These are phyloP conservation scores for Kalaharituber pfeilii DNA, from an alignment of 2,329 filamentous ascomycete species.

Conservation along the genomic window DNA sequence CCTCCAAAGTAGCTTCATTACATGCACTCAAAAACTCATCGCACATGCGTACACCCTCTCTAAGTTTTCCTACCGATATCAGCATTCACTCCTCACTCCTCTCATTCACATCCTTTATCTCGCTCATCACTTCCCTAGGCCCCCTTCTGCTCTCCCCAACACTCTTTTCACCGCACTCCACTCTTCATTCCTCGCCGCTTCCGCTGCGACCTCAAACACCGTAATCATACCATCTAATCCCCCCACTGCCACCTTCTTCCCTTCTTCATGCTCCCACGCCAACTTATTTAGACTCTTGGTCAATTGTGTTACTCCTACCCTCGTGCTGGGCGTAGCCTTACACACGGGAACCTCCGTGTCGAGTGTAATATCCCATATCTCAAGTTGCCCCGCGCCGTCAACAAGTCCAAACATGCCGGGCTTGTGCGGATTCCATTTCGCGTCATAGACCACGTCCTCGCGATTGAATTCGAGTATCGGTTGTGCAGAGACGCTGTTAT, in stretches of 20 bases:
- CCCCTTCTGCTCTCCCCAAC: conserved; percentile 52
- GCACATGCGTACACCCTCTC: too few species aligned
- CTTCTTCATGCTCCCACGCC: conserved; percentile 82
- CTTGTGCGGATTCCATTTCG: conserved; percentile 83
- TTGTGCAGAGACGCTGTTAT: conserved; percentile 22
- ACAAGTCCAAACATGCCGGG: conserved; percentile 90
- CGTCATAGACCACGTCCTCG: conserved; percentile 94
- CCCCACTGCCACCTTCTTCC: conserved; percentile 70
- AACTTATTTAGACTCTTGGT: conserved; percentile 84
- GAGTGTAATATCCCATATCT: conserved; percentile 86
- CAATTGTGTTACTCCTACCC: conserved; percentile 50
- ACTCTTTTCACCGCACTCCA: conserved; percentile 89
- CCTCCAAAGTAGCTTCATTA: too few species aligned
- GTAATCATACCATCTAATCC: conserved; percentile 82
- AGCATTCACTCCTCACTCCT: too few species aligned
- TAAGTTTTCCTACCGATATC: too few species aligned
- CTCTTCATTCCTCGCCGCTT: conserved; percentile 67
- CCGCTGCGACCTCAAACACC: conserved; percentile 89
- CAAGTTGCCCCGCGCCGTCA: conserved; percentile 77
- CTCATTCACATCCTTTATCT: too few species aligned
- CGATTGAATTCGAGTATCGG: conserved; percentile 80
- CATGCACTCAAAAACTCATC: too few species aligned
- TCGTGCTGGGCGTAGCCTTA: conserved; percentile 47
- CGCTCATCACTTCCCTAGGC: conserved; percentile 19
- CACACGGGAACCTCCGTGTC: conserved; percentile 86